These are phyloP conservation scores for Microstegium vimineum DNA, from an alignment of 176 grass and related monocot species.

Conservation along the genomic window DNA sequence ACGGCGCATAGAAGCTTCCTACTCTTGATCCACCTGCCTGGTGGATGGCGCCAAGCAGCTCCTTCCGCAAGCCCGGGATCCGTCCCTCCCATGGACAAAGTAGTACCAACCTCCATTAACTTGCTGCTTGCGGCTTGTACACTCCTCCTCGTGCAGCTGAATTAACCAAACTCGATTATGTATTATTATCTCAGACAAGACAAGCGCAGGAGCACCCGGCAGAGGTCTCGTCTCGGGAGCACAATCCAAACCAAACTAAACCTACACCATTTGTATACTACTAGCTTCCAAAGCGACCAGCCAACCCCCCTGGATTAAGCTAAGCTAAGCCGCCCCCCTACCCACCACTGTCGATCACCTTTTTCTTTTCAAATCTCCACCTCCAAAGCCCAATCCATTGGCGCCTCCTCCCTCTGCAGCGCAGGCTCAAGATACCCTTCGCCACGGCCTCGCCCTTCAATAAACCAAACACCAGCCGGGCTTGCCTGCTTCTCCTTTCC, in stretches of 20 bases:
- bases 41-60: not conserved
- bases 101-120: not conserved
- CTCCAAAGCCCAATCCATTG: slow-evolving; percentile 20
- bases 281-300: slow-evolving; percentile 1
- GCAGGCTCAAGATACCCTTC: not conserved
- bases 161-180: not conserved
- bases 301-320: not conserved
- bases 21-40: no score
- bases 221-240: not conserved
- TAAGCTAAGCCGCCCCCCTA: not conserved
- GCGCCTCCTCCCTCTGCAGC: not conserved
- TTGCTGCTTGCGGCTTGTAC: not conserved
- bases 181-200: not conserved
- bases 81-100: not conserved
- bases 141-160: not conserved
- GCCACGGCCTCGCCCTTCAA: slow-evolving; percentile 11
- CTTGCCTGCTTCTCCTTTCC: not conserved
- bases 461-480: not conserved
- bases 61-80: not conserved
- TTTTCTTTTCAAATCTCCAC: slow-evolving; percentile 32
- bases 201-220: slow-evolving; percentile 2
- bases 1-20: not conserved
- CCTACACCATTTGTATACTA: not conserved
- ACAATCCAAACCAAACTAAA: not conserved
- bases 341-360: not conserved